Percentiles rank a stretch among this genome's conserved stretches.
phyloP scores from a whole-genome alignment of 192 early-diverging fungal species.

The Entomortierella chlamydospora region DNA sequence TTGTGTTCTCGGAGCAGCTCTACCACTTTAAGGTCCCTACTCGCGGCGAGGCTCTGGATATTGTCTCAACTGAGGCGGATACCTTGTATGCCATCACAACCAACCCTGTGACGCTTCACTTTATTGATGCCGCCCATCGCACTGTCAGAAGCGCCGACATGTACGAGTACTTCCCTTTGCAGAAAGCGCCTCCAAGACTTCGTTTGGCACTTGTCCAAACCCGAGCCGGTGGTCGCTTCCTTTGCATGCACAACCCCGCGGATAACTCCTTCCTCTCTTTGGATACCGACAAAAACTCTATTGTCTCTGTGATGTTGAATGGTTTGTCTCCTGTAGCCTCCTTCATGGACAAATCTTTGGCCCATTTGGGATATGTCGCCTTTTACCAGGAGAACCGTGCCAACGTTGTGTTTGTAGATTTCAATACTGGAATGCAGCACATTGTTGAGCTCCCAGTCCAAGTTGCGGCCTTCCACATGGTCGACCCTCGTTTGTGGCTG shows the following conservation, averaged over 20 bases:
- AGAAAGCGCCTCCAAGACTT: conserved; percentile 64
- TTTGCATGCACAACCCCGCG: conserved; percentile 70
- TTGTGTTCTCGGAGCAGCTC: conserved; percentile 75
- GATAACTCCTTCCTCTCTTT: conserved; percentile 68
- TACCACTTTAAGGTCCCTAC: conserved; percentile 75
- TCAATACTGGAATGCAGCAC: conserved; percentile 63
- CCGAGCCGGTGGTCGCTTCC: conserved; percentile 43
- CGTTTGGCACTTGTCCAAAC: conserved; percentile 58
- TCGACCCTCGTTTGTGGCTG: conserved; percentile 62
- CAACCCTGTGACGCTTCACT: conserved; percentile 71
- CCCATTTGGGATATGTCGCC: conserved; percentile 47
- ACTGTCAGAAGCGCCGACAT: conserved; percentile 66
- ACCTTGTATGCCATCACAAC: conserved; percentile 69
- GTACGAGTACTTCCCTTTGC: conserved; percentile 80
- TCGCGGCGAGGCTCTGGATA: conserved; percentile 74
- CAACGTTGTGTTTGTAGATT: conserved; percentile 63
- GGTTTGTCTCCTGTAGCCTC: conserved; percentile 32
- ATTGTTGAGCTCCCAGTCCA: conserved; percentile 62
- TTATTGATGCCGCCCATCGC: conserved; percentile 62
- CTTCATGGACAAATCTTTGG: conserved; percentile 51
- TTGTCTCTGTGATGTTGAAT: conserved; percentile 59
- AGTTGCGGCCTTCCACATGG: conserved; percentile 53
- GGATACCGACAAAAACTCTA: conserved; percentile 62
- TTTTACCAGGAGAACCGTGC: conserved; percentile 67
- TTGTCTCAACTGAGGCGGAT: conserved; percentile 60